Percentiles rank a stretch among this genome's conserved stretches.
phyloP scores from a whole-genome alignment of 2,329 filamentous ascomycete species.

The Cordyceps militaris region DNA sequence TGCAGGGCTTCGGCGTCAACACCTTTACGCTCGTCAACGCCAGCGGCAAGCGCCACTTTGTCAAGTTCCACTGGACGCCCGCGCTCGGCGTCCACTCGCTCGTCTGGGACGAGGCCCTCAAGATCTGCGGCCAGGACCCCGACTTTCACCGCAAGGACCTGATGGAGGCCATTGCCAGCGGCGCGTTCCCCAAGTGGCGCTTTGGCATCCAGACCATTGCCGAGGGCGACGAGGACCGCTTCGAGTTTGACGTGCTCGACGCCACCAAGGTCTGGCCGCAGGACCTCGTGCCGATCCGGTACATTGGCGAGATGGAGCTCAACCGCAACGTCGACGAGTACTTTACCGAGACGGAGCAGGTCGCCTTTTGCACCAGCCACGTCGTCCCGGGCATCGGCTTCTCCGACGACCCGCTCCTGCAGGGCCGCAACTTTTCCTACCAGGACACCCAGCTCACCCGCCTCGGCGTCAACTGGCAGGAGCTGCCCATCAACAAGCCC shows the following conservation, averaged over 20 bases:
- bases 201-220: slow-evolving; percentile 75
- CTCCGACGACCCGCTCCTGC: slow-evolving; percentile 66
- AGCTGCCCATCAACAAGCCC: slow-evolving; percentile 70
- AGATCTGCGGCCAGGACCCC: slow-evolving; percentile 66
- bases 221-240: slow-evolving; percentile 64
- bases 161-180: slow-evolving; percentile 64
- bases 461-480: slow-evolving; percentile 67
- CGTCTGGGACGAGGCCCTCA: slow-evolving; percentile 73
- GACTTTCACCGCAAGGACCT: slow-evolving; percentile 79
- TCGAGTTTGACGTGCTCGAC: slow-evolving; percentile 80
- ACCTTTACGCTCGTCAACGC: slow-evolving; percentile 64
- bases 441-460: slow-evolving; percentile 63
- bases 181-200: slow-evolving; percentile 68
- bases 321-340: slow-evolving; percentile 76
- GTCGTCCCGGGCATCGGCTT: slow-evolving; percentile 72
- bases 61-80: slow-evolving; percentile 73
- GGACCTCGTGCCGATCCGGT: slow-evolving; percentile 64
- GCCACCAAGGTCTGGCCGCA: slow-evolving; percentile 84
- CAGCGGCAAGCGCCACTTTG: slow-evolving; percentile 62
- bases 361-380: slow-evolving; percentile 75
- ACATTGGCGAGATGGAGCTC: slow-evolving; percentile 72
- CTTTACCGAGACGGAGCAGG: slow-evolving; percentile 77
- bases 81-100: slow-evolving; percentile 69
- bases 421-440: slow-evolving; percentile 66
- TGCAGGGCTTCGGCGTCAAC: slow-evolving; percentile 82